Evolutionary conservation across 805 yeast genomes (phyloP).

Genomic region (Candida endomychidarum): DNA sequence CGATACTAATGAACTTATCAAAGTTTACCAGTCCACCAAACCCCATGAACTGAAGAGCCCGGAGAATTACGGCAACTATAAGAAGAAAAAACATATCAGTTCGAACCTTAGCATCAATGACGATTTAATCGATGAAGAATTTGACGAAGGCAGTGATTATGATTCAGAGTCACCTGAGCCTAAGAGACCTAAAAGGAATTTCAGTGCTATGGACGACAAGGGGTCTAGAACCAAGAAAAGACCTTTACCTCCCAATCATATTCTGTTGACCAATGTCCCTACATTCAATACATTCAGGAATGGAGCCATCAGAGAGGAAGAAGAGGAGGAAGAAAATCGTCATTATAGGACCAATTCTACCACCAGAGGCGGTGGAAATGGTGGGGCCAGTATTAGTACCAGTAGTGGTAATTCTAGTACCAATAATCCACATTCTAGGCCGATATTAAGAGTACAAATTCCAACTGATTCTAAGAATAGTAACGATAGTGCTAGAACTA

Average conservation of each 20-base stretch:
- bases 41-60: slow-evolving; percentile 66
- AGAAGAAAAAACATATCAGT: slow-evolving; percentile 32
- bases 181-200: slow-evolving; percentile 26
- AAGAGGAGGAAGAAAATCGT: slow-evolving; percentile 13
- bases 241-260: slow-evolving; percentile 20
- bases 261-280: slow-evolving; percentile 20
- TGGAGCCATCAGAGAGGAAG: slow-evolving; percentile 17
- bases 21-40: slow-evolving; percentile 21
- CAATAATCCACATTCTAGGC: slow-evolving; percentile 41
- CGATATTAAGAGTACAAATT: slow-evolving; percentile 64
- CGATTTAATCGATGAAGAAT: slow-evolving; percentile 23
- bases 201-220: slow-evolving; percentile 10
- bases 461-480: slow-evolving; percentile 46
- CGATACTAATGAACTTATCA: slow-evolving; percentile 43
- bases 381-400: no score
- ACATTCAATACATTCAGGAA: slow-evolving; percentile 17
- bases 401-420: slow-evolving; percentile 2
- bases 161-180: slow-evolving; percentile 37
- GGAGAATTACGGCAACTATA: slow-evolving; percentile 62
- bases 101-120: slow-evolving; percentile 9
- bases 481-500: slow-evolving; percentile 43
- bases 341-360: slow-evolving; percentile 10
- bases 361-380: no score
- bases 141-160: slow-evolving; percentile 32
- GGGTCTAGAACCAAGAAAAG: slow-evolving; percentile 8